A percentile compares a stretch with the other conserved stretches of the same genome.
Conservation (phyloP, 2,329 filamentous ascomycete genomes). For the Sphaceloma murrayae region DNA sequence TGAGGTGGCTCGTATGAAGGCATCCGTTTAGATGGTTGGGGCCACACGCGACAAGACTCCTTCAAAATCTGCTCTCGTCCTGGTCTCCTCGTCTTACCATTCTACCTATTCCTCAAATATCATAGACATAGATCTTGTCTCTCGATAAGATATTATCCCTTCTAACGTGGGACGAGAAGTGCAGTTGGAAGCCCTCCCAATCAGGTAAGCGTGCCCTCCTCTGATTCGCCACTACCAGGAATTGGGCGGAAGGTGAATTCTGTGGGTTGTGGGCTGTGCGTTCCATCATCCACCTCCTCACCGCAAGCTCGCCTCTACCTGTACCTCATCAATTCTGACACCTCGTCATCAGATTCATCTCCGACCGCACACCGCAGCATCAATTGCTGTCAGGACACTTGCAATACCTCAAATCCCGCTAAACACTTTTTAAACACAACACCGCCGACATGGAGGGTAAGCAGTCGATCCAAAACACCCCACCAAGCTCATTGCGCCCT, state of each 20-base stretch:
- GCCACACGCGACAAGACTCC: background rate
- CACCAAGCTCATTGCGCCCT: constrained; percentile 15
- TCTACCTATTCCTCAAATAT: too few relatives aligned
- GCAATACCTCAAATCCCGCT: background rate
- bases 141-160: background rate
- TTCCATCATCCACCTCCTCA: constrained; percentile 8
- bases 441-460: constrained; percentile 29
- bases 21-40: constrained; percentile 16
- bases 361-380: background rate
- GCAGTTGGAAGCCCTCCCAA: background rate
- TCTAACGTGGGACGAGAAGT: background rate
- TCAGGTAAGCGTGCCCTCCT: constrained; percentile 11
- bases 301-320: constrained; percentile 15
- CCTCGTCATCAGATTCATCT: constrained; percentile 6
- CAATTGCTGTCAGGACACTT: constrained; percentile 16
- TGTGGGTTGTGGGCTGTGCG: constrained; percentile 3
- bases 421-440: constrained; percentile 16
- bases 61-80: too few relatives aligned
- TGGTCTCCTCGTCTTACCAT: too few relatives aligned
- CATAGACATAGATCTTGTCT: constrained; percentile 4
- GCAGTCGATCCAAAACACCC: constrained; percentile 18
- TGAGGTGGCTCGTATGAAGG: constrained; percentile 6
- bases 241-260: background rate
- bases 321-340: constrained; percentile 17
- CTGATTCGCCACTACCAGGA: constrained; percentile 14